A percentile compares a stretch with the other conserved stretches of the same genome.
phyloP scores from a whole-genome alignment of 2,329 filamentous ascomycete genomes.

The Penicillium sumatraense region DNA sequence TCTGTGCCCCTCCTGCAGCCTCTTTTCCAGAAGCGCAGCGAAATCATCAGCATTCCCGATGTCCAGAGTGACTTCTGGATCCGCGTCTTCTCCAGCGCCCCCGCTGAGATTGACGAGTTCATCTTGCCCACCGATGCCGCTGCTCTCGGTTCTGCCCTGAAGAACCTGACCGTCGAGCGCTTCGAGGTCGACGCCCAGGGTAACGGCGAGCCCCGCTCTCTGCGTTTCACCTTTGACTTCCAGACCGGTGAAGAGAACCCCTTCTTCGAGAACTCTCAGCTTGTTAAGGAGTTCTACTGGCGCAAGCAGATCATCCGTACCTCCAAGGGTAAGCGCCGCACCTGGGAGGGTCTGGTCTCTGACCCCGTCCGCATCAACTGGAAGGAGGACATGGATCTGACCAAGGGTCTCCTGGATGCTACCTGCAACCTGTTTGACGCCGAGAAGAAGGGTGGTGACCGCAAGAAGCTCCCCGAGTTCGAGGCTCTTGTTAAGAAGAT shows the following conservation, averaged over 20 bases:
- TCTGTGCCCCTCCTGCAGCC: constrained; percentile 70
- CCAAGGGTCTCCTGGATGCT: constrained; percentile 75
- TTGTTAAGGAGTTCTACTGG: constrained; percentile 94
- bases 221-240: constrained; percentile 80
- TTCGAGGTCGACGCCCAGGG: constrained; percentile 71
- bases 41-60: constrained; percentile 69
- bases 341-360: constrained; percentile 76
- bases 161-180: constrained; percentile 72
- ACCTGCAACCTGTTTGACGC: constrained; percentile 72
- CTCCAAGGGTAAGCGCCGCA: constrained; percentile 53
- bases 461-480: constrained; percentile 57
- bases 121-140: constrained; percentile 76
- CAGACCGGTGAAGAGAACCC: constrained; percentile 66
- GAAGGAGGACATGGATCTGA: constrained; percentile 86
- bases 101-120: constrained; percentile 83
- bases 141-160: constrained; percentile 71
- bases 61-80: constrained; percentile 77
- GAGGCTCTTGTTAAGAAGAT: constrained; percentile 59
- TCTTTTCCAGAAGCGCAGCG: constrained; percentile 76
- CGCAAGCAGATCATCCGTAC: constrained; percentile 61
- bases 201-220: constrained; percentile 76
- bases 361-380: constrained; percentile 88
- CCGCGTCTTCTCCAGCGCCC: constrained; percentile 87
- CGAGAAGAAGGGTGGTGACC: constrained; percentile 54
- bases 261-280: constrained; percentile 74